Evolutionary conservation across 345 rosid species (phyloP).

Genomic region (Viola odorata): DNA sequence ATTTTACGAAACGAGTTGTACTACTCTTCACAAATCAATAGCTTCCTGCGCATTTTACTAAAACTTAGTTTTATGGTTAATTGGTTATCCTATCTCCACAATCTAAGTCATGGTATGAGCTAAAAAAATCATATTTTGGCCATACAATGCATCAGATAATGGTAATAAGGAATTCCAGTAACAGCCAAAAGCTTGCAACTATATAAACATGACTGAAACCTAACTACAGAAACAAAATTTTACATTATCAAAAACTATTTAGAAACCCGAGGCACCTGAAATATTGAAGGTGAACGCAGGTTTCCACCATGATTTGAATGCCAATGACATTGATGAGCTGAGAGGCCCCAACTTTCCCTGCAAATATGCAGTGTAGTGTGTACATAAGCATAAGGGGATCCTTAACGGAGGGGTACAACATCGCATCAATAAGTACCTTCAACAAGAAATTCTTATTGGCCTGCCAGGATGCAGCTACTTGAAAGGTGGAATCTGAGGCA

Average conservation of each 20-base stretch:
- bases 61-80: too few relatives aligned
- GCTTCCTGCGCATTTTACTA: too few relatives aligned
- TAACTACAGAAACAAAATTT: background rate
- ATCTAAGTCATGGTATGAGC: too few relatives aligned
- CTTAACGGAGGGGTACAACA: background rate
- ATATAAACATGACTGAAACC: background rate
- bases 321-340: conserved; percentile 64
- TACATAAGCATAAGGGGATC: conserved; percentile 1
- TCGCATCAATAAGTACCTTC: conserved; percentile 43
- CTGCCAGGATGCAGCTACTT: conserved; percentile 94
- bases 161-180: too few relatives aligned
- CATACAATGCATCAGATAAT: too few relatives aligned
- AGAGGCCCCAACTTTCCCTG: conserved; percentile 83
- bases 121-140: too few relatives aligned
- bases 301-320: conserved; percentile 98
- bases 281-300: conserved; percentile 77
- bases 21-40: too few relatives aligned
- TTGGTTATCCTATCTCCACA: too few relatives aligned
- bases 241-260: background rate
- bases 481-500: conserved; percentile 61
- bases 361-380: conserved; percentile 3
- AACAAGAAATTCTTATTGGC: conserved; percentile 85
- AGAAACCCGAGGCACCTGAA: conserved; percentile 42
- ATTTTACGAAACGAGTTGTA: too few relatives aligned
- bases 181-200: background rate